phyloP scores from a whole-genome alignment of 176 grass and related monocot genomes.

The Phoenix roebelenii region DNA sequence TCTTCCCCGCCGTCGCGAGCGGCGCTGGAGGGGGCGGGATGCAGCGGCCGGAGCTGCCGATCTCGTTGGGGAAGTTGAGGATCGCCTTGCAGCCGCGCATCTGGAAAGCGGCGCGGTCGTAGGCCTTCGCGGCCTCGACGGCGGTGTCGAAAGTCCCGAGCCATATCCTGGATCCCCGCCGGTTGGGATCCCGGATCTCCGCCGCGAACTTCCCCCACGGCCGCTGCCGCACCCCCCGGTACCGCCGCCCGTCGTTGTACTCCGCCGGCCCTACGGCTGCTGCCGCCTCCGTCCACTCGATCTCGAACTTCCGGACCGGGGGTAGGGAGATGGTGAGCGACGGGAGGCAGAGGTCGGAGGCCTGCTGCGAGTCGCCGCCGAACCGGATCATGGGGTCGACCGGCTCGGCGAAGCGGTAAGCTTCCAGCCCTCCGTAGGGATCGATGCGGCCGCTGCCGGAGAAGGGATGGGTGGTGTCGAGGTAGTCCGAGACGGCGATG shows the following conservation, averaged over 20 bases:
- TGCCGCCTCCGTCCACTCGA: background rate
- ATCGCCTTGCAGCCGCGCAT: slow-evolving; percentile 80
- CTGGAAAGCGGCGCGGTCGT: slow-evolving; percentile 70
- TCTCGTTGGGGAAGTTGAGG: slow-evolving; percentile 89
- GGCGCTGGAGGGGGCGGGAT: too few relatives aligned
- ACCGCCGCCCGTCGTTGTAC: slow-evolving; percentile 18
- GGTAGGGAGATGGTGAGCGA: background rate
- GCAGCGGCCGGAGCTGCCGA: slow-evolving; percentile 12
- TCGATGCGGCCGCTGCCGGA: too few relatives aligned
- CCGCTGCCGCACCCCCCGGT: slow-evolving; percentile 75
- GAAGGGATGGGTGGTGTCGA: too few relatives aligned
- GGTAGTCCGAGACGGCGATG: too few relatives aligned
- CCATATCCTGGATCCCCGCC: slow-evolving; percentile 69
- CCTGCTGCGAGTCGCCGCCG: too few relatives aligned
- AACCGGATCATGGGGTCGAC: too few relatives aligned
- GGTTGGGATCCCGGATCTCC: slow-evolving; percentile 83
- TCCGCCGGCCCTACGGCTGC: background rate
- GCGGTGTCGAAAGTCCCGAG: slow-evolving; percentile 87
- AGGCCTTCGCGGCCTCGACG: slow-evolving; percentile 67
- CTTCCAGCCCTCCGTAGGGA: too few relatives aligned
- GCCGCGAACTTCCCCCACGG: slow-evolving; percentile 92
- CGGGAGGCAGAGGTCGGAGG: background rate
- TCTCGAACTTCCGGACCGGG: background rate
- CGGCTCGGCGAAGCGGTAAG: too few relatives aligned
- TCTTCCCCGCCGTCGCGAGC: too few relatives aligned